Evolutionary conservation across 371 early-diverging fungal species (phyloP), one percentile per base, ranked within the genome.

Genomic region (Apophysomyces elegans): DNA sequence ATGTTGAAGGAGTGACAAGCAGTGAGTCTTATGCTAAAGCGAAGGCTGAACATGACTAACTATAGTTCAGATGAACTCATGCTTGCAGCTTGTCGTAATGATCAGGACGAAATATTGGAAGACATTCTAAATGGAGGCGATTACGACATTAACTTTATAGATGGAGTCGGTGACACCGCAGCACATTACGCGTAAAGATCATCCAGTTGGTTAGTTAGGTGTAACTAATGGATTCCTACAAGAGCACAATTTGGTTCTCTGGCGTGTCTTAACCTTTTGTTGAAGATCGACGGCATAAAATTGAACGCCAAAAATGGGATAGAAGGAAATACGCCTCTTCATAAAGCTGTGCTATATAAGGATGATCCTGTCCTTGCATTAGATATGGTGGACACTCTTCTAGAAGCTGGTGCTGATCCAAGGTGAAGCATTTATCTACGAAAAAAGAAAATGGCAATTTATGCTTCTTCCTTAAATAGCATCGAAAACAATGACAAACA

Each of bases 321-420:
- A 37, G 83, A 84, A 56, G 79, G 80, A 39, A 79, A 90, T 47
- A 89, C 91, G 8, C 88, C 91, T 13, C 75, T 91, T 6, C 90
- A 90, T 72, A 77, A 84, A 43, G 91, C 88, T 26, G 85, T 86
- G 32, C 74, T 69, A 44, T 84, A 86, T 60, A 56, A 70, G 7
- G 86, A 85, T 18, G 83, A 82, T 62, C 76, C 80, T 0, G 85
- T 84, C 26, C 65, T 71, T 12, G 88, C 86, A 5, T 61, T 89
- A 3, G 78, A 73, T 1, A 87, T 89, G 70, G 85, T 83, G 8
- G 78, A 82, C 64, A 61, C 79, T 38, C 72, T 91, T 21, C 39
- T 88, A 38, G 71, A 76, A 12, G 79, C 79, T 13, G 88, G 86
- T 8, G 87, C 89, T 18, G 83, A 87, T 57, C 79, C 87, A 37